Evolutionary conservation across 2,329 filamentous ascomycete genomes (phyloP), one percentile per base, ranked within the genome.

Genomic region (Fusarium illudens): DNA sequence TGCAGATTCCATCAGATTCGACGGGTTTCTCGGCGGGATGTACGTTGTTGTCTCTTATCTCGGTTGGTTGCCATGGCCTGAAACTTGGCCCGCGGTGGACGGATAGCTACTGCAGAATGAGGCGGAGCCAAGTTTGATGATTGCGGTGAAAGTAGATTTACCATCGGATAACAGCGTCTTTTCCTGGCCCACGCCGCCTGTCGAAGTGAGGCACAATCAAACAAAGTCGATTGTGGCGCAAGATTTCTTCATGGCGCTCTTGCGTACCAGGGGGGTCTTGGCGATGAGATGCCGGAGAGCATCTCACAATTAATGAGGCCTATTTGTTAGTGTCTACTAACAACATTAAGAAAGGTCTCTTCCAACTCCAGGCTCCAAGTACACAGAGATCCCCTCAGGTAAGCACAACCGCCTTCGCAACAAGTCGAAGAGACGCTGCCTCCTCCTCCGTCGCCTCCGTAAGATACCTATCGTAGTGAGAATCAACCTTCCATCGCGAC

Each of bases 351-450:
- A n/a, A n/a, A n/a, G n/a, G n/a, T n/a, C n/a, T n/a, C n/a, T n/a
- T n/a, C n/a, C n/a, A n/a, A n/a, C n/a, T n/a, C n/a, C n/a, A n/a
- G n/a, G n/a, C n/a, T n/a, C n/a, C n/a, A n/a, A n/a, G n/a, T 32
- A 7, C 30, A 32, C 10, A 4, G 22, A 53, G 8, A n/a, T 2
- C n/a, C 4, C n/a, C 5, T 46, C 12, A 56, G 6, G 46, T n/a
- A 25, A 65, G 3, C 3, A 55, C 58, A 15, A 64, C 6, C 0
- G 63, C 49, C 25, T 55, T 64, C 3, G 59, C 20, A 13, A 42
- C 53, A 17, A 19, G 2, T 2, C n/a, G 3, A 4, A 54, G 34
- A 9, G 22, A 13, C 6, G 2, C 25, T 0, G 29, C 9, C 8
- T 54, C 36, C 0, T 37, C 37, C 12, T 10, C 8, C 6, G 1